Conservation (phyloP, 306 rosid species). For the Inga leiocalycina region DNA sequence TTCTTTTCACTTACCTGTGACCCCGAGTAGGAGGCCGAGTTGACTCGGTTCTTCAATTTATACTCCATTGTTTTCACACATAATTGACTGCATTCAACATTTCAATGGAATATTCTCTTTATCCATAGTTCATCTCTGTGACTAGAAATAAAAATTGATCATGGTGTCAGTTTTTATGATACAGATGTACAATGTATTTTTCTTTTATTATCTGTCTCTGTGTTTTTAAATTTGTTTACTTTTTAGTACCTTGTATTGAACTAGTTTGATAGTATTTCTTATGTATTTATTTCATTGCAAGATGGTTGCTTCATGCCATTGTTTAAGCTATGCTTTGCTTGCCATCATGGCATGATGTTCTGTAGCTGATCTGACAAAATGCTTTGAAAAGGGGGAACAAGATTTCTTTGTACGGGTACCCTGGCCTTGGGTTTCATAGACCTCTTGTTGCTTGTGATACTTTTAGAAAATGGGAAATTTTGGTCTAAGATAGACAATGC, state of each 20-base stretch:
- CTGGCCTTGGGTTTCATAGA: neutral
- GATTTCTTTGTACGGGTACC: slow-evolving; percentile 7
- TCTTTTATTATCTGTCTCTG: neutral
- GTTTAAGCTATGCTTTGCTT: neutral
- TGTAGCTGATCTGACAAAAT: slow-evolving; percentile 28
- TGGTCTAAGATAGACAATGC: neutral
- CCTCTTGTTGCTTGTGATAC: neutral
- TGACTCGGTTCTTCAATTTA: neutral
- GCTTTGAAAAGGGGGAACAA: neutral
- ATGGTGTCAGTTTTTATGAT: neutral
- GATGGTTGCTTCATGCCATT: neutral
- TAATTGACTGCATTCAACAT: neutral
- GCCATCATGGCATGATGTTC: neutral
- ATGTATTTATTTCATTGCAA: neutral
- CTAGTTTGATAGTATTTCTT: neutral
- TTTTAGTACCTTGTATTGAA: neutral
- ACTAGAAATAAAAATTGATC: neutral
- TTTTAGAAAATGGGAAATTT: neutral
- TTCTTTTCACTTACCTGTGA: neutral
- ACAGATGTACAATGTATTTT: neutral
- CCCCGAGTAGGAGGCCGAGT: neutral
- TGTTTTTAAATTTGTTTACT: neutral
- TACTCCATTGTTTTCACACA: neutral
- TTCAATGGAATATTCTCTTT: neutral
- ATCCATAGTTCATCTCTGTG: neutral